Conservation (phyloP, 2,329 filamentous ascomycete genomes). For the Aspergillus sp. region DNA sequence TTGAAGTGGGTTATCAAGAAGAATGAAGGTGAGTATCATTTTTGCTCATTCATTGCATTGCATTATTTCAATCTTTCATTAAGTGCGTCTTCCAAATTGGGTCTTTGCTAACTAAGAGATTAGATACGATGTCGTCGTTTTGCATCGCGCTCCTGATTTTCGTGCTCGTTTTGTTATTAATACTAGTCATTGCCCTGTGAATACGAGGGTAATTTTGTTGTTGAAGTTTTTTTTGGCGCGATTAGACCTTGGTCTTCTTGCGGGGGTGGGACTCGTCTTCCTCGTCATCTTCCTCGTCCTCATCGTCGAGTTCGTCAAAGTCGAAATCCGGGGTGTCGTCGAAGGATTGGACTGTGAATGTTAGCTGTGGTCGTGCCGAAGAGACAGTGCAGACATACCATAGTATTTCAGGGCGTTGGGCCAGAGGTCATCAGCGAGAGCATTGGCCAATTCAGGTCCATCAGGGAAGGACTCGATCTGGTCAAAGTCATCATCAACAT, state of each 20-base stretch:
- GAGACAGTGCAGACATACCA: constrained; percentile 58
- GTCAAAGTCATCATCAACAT: constrained; percentile 65
- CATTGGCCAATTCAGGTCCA: constrained; percentile 77
- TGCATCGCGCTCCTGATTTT: constrained; percentile 88
- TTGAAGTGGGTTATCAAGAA: constrained; percentile 79
- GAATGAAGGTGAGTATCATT: constrained; percentile 77
- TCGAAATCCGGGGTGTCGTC: constrained; percentile 67
- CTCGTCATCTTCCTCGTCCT: constrained; percentile 49
- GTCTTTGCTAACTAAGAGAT: constrained; percentile 25
- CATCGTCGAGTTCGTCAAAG: constrained; percentile 59
- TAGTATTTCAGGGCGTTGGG: constrained; percentile 88
- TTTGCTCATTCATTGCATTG: neutral
- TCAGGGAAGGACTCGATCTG: constrained; percentile 83
- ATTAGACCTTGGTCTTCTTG: constrained; percentile 43
- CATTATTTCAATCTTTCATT: constrained; percentile 5
- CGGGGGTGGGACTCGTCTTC: constrained; percentile 51
- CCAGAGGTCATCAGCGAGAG: constrained; percentile 84
- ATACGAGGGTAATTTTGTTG: constrained; percentile 13
- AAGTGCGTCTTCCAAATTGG: neutral
- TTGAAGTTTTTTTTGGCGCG: constrained; percentile 1
- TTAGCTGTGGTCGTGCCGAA: constrained; percentile 36
- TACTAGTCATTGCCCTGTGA: constrained; percentile 66
- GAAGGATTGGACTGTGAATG: constrained; percentile 62
- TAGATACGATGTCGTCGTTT: constrained; percentile 75
- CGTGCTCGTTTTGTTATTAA: constrained; percentile 80